Evolutionary conservation across 345 rosid species (phyloP), one percentile per base, ranked within the genome.

Genomic region (Murraya paniculata): DNA sequence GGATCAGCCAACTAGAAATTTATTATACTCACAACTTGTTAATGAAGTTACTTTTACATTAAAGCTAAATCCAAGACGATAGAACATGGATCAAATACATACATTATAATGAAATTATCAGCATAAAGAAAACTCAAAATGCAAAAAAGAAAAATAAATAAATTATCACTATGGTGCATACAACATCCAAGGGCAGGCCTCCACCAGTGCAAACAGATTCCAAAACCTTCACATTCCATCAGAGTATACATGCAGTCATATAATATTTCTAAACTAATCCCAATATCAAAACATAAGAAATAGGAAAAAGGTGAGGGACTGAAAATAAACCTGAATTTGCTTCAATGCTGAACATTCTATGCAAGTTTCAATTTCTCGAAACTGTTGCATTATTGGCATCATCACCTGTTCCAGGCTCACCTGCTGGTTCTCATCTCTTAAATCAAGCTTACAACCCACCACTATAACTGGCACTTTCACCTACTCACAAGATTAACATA

Each of bases 401-500:
- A 89, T 93, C 74, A 91, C 93, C 67, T 84, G 81, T 25, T 90
- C 95, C 82, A 93, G 82, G 89, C 82, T 89, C 79, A 86, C 82
- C 53, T 85, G 91, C 81, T 90, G 92, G 39, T 73, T 79, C 71
- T 81, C 87, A 78, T 92, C 88, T 80, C 91, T 82, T 70, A 83
- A 64, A 89, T 94, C 99, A 79, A 89, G 82, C 82, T 88, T 89
- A 83, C 94, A 91, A 41, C 97, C 97, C 68, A 90, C 99, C 35
- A 90, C 90, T 75, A 93, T 89, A 55, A 95, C 93, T 8, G 99
- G 99, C 68, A 91, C 97, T 80, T 77, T 93, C 78, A 93, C 98
- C 98, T 95, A 90, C 75, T 82, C 80, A 83, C 45, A 57, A 77
- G 28, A 18, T 60, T 36, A 67, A 68, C 33, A 22, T 9, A 50